Evolutionary conservation across 2,329 filamentous ascomycete species (phyloP).

Genomic region (Fusarium lyarnte): DNA sequence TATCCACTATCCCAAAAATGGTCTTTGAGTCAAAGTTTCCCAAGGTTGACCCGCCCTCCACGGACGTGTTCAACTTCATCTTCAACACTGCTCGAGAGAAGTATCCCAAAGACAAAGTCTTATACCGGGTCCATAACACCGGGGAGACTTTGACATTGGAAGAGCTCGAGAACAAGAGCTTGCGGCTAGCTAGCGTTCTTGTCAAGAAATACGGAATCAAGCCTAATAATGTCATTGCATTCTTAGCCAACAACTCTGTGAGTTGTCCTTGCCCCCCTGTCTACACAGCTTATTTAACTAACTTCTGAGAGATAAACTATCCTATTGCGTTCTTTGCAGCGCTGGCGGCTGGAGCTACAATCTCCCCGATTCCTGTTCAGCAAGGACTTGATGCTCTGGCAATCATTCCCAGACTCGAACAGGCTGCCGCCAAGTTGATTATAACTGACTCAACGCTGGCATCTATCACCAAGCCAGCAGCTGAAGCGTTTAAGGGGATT

Average conservation of each 20-base stretch:
- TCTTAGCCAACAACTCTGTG: neutral
- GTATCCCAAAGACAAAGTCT: neutral
- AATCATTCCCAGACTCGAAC: neutral
- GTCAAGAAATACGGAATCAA: neutral
- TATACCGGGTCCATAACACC: neutral
- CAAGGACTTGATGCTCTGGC: neutral
- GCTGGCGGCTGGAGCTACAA: neutral
- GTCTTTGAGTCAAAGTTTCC: neutral
- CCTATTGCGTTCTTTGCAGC: neutral
- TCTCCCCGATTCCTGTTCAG: neutral
- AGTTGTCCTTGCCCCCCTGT: neutral
- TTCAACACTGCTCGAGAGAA: neutral
- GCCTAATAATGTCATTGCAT: neutral
- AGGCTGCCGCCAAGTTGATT: neutral
- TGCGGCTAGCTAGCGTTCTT: neutral
- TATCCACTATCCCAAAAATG: neutral
- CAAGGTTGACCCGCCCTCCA: neutral
- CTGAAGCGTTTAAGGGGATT: neutral
- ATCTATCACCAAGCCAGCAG: neutral
- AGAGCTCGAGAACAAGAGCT: neutral
- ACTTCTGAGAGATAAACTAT: neutral
- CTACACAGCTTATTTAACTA: neutral
- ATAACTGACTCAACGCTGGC: neutral
- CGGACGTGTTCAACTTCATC: neutral
- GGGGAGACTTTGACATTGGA: neutral